These are phyloP conservation scores for Salvia rosmarinus DNA, from an alignment of 257 asterid species.

Conservation along the genomic window DNA sequence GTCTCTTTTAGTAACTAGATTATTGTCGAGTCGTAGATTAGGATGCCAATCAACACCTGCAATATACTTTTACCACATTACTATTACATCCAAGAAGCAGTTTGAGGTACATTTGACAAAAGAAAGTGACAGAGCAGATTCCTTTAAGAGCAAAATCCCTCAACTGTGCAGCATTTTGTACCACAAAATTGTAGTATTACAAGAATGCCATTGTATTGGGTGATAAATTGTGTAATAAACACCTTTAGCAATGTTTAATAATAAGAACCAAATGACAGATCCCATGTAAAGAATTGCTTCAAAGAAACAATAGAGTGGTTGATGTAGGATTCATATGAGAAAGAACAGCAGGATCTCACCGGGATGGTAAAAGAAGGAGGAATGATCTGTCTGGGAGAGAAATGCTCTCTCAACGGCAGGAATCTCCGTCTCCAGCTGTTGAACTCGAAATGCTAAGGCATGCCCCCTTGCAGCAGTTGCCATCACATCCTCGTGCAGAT, in stretches of 20 bases:
- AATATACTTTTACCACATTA: conserved; percentile 28
- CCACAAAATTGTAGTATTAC: not conserved
- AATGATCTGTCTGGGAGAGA: conserved; percentile 85
- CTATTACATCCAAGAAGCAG: conserved; percentile 28
- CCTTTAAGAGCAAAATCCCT: conserved; percentile 1
- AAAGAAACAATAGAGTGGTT: conserved; percentile 5
- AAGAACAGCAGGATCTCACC: conserved; percentile 53
- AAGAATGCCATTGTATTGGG: not conserved
- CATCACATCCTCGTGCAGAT: conserved; percentile 87
- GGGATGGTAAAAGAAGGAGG: conserved; percentile 66
- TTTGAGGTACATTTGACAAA: conserved; percentile 26
- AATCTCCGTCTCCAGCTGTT: conserved; percentile 84
- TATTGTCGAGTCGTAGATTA: conserved; percentile 57
- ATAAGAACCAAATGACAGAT: conserved; percentile 22
- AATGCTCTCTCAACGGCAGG: conserved; percentile 81
- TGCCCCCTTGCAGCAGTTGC: conserved; percentile 96
- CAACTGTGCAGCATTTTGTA: conserved; percentile 1
- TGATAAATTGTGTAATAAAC: conserved; percentile 13
- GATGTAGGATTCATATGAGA: not conserved
- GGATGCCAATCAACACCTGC: conserved; percentile 94
- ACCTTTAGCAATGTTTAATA: conserved; percentile 3
- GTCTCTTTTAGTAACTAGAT: conserved; percentile 71
- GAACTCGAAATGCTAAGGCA: conserved; percentile 72
- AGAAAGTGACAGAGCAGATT: conserved; percentile 6
- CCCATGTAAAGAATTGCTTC: conserved; percentile 9